Conservation (phyloP, 2,329 filamentous ascomycete genomes). For the Colletotrichum noveboracense region DNA sequence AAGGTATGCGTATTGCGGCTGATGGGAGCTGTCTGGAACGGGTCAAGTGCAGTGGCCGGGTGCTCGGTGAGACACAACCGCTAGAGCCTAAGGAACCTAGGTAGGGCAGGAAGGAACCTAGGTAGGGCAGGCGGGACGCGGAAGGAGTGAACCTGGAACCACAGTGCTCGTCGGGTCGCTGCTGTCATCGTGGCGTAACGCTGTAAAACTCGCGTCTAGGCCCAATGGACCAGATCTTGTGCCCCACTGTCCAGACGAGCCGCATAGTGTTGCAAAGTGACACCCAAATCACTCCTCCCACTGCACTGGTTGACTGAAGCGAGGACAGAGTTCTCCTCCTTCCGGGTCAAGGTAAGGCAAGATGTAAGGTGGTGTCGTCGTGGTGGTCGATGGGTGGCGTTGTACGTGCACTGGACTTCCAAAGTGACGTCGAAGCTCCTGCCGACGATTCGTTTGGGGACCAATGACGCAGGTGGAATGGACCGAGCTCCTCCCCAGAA, state of each 20-base stretch:
- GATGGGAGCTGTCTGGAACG: neutral
- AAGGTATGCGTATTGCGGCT: neutral
- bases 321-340: neutral
- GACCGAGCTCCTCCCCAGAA: neutral
- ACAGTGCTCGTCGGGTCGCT: neutral
- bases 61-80: neutral
- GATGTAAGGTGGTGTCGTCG: too few species aligned
- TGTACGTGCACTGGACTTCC: neutral
- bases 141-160: neutral
- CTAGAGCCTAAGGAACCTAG: too few species aligned
- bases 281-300: too few species aligned
- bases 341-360: neutral
- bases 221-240: neutral
- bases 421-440: conserved; percentile 1
- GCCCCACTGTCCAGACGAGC: neutral
- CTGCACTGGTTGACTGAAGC: too few species aligned
- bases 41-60: neutral
- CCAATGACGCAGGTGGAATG: conserved; percentile 2
- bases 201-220: neutral
- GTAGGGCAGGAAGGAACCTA: too few species aligned
- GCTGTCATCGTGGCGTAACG: neutral
- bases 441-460: neutral
- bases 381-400: neutral
- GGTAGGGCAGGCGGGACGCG: neutral
- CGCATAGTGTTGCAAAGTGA: neutral